These are phyloP conservation scores for Scenedesmus sp. DNA, from an alignment of 163 green algal species.

Conservation along the genomic window DNA sequence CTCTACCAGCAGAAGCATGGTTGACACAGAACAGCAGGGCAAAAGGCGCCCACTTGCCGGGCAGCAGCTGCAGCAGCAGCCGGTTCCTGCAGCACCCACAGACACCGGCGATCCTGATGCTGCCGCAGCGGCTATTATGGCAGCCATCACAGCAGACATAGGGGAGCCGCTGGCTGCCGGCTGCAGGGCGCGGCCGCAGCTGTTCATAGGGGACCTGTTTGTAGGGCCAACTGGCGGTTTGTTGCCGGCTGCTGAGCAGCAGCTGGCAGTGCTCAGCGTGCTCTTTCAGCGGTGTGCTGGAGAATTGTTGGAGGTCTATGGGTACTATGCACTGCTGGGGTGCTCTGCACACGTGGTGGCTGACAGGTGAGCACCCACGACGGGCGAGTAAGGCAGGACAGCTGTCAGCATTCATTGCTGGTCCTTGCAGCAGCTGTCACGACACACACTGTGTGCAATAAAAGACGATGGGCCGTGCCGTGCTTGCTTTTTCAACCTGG, in stretches of 20 bases:
- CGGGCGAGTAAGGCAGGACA: not conserved
- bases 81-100: not conserved
- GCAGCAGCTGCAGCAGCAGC: constrained; percentile 11
- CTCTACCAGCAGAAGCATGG: not conserved
- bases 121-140: not conserved
- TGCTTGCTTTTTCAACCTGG: too few relatives aligned
- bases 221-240: not conserved
- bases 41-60: not conserved
- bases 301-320: constrained; percentile 20
- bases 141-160: constrained; percentile 31
- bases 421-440: too few relatives aligned
- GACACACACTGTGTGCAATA: too few relatives aligned
- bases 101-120: not conserved
- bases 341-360: constrained; percentile 7
- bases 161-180: not conserved
- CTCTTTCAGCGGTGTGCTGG: constrained; percentile 15
- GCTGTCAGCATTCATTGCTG: not conserved
- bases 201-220: constrained; percentile 35
- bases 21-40: not conserved
- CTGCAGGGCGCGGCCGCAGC: not conserved
- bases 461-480: too few relatives aligned
- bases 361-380: constrained; percentile 30
- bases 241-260: not conserved
- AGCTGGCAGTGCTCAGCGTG: constrained; percentile 24
- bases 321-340: constrained; percentile 35